These are phyloP conservation scores for Russula virescens DNA, from an alignment of 768 basidiomycete genomes.

Conservation along the genomic window DNA sequence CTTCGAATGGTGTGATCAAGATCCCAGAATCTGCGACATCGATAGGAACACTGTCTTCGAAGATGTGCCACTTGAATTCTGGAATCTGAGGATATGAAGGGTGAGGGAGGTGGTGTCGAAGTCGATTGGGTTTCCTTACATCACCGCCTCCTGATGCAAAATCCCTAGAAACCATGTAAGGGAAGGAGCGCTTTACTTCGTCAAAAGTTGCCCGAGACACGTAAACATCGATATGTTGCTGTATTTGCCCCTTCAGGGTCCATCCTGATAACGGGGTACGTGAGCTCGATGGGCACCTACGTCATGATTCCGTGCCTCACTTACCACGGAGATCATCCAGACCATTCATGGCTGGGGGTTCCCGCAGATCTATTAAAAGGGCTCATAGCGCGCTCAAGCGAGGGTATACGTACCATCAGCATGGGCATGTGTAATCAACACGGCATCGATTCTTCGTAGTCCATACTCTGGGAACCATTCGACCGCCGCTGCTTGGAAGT, in stretches of 20 bases:
- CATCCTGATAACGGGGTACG: constrained; percentile 44
- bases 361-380: neutral
- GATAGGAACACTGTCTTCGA: constrained; percentile 62
- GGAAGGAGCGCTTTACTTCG: constrained; percentile 67
- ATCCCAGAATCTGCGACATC: constrained; percentile 62
- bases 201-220: constrained; percentile 56
- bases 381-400: neutral
- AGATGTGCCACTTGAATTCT: constrained; percentile 76
- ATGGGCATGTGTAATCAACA: constrained; percentile 85
- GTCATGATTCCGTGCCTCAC: constrained; percentile 20
- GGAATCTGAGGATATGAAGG: constrained; percentile 50
- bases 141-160: constrained; percentile 78
- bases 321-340: constrained; percentile 81
- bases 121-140: constrained; percentile 35
- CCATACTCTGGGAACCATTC: constrained; percentile 68
- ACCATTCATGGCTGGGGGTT: constrained; percentile 67
- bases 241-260: constrained; percentile 63
- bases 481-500: constrained; percentile 54
- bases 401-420: constrained; percentile 54
- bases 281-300: neutral
- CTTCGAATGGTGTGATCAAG: constrained; percentile 57
- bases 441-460: constrained; percentile 62
- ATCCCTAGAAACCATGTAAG: constrained; percentile 73
- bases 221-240: constrained; percentile 71
- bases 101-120: neutral